Percentiles rank a stretch among this genome's conserved stretches.
phyloP scores from a whole-genome alignment of 495 filamentous ascomycete genomes.

The Pyrenopolyporus hunteri region DNA sequence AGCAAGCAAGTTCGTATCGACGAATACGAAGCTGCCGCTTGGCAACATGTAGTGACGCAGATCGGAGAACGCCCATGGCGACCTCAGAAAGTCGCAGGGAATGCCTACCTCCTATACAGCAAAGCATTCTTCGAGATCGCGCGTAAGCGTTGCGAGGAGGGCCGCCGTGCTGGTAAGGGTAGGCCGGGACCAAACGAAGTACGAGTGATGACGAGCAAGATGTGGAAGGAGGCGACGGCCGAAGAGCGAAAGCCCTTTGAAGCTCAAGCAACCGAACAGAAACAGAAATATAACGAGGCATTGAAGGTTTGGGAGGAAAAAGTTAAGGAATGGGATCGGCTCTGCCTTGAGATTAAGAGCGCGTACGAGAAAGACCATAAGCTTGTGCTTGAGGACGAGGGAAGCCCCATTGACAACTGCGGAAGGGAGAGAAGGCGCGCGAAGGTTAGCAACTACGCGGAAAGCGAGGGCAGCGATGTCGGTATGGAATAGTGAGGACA shows the following conservation, averaged over 20 bases:
- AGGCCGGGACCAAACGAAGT: slow-evolving; percentile 80
- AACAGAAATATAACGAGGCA: slow-evolving; percentile 63
- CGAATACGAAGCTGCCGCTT: slow-evolving; percentile 75
- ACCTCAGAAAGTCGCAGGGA: slow-evolving; percentile 71
- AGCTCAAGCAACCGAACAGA: slow-evolving; percentile 71
- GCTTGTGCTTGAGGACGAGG: slow-evolving; percentile 34
- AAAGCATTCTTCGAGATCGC: slow-evolving; percentile 80
- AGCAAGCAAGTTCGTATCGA: slow-evolving; percentile 63
- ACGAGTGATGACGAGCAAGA: slow-evolving; percentile 77
- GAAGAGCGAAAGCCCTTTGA: slow-evolving; percentile 77
- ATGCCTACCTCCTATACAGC: slow-evolving; percentile 77
- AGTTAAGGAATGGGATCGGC: slow-evolving; percentile 72
- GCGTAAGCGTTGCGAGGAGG: slow-evolving; percentile 73
- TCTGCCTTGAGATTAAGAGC: slow-evolving; percentile 62
- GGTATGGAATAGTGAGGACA: slow-evolving; percentile 24
- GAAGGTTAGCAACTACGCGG: slow-evolving; percentile 50
- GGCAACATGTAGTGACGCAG: slow-evolving; percentile 67
- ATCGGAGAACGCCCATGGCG: slow-evolving; percentile 75
- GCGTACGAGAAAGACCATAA: slow-evolving; percentile 70
- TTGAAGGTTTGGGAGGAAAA: slow-evolving; percentile 62
- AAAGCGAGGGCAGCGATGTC: slow-evolving; percentile 42
- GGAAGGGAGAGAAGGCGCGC: slow-evolving; percentile 40
- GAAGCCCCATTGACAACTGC: slow-evolving; percentile 20
- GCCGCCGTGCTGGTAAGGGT: slow-evolving; percentile 65
- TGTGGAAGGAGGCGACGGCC: slow-evolving; percentile 80